phyloP scores from a whole-genome alignment of 306 rosid species.

The Sicyos edulis region DNA sequence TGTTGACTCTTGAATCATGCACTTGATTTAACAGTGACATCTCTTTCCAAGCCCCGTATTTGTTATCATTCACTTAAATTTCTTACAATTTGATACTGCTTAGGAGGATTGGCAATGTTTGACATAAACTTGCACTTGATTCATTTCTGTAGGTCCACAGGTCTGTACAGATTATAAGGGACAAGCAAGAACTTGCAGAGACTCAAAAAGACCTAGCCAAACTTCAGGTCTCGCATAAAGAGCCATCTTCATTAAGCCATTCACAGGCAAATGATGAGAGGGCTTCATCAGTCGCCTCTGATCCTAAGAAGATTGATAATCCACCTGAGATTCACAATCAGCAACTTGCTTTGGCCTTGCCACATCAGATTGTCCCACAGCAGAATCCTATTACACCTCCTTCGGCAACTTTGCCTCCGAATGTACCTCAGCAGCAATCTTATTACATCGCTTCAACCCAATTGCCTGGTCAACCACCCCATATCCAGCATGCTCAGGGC shows the following conservation, averaged over 20 bases:
- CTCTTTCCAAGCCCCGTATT: background rate
- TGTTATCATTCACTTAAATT: background rate
- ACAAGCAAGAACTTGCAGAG: conserved; percentile 94
- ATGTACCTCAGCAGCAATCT: conserved; percentile 33
- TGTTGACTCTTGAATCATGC: no score
- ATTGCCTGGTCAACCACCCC: conserved; percentile 17
- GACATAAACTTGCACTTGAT: background rate
- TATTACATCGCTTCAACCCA: conserved; percentile 16
- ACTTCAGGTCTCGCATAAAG: conserved; percentile 84
- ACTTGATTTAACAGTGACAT: background rate
- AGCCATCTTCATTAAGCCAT: conserved; percentile 63
- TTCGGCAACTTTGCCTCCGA: conserved; percentile 42
- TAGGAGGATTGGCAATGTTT: no score
- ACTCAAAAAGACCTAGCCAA: conserved; percentile 91
- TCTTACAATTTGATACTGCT: background rate
- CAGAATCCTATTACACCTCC: conserved; percentile 38
- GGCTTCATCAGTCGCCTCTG: conserved; percentile 48
- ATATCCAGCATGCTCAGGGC: conserved; percentile 11
- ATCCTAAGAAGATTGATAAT: conserved; percentile 54
- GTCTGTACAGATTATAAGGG: conserved; percentile 89
- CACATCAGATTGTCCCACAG: conserved; percentile 52
- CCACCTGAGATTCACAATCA: conserved; percentile 59
- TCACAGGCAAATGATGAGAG: conserved; percentile 72
- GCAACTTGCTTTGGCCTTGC: conserved; percentile 82
- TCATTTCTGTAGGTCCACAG: conserved; percentile 63